A percentile compares a stretch with the other conserved stretches of the same genome.
Conservation (phyloP, 352 stramenopile genomes). For the Phytophthora melonis region DNA sequence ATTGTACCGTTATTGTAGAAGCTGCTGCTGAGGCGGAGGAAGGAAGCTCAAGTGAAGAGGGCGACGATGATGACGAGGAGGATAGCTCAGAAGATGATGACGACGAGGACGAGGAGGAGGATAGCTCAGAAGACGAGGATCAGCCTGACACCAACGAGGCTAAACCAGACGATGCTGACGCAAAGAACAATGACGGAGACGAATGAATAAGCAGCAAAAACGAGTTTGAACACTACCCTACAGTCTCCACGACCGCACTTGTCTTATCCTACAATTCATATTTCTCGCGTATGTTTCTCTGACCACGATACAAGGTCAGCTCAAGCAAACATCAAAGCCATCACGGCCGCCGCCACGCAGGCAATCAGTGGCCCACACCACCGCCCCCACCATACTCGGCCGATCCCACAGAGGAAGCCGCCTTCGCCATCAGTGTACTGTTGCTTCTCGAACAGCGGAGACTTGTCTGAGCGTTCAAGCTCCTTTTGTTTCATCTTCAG, state of each 20-base stretch:
- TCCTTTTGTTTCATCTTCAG: background rate
- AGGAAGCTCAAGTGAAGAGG: conserved; percentile 49
- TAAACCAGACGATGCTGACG: conserved; percentile 23
- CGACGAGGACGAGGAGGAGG: conserved; percentile 52
- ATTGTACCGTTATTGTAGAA: conserved; percentile 18
- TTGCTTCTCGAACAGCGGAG: conserved; percentile 18
- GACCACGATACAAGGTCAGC: background rate
- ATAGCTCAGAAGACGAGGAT: conserved; percentile 49
- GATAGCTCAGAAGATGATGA: conserved; percentile 68
- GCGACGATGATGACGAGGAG: conserved; percentile 53
- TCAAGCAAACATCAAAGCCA: conserved; percentile 32
- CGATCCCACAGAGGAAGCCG: conserved; percentile 18
- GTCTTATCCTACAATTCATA: conserved; percentile 41
- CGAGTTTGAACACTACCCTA: conserved; percentile 12
- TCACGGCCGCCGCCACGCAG: conserved; percentile 19
- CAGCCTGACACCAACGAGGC: conserved; percentile 32
- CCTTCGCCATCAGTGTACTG: background rate
- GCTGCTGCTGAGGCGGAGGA: conserved; percentile 42
- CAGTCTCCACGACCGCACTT: conserved; percentile 2
- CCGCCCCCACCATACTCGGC: conserved; percentile 25
- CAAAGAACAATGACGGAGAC: background rate
- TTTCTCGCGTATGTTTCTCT: conserved; percentile 1
- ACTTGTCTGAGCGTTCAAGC: conserved; percentile 10
- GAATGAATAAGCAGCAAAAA: conserved; percentile 19
- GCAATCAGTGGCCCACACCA: conserved; percentile 35